phyloP scores from a whole-genome alignment of 1,139 yeast genomes.

The Scheffersomyces parashehatae region DNA sequence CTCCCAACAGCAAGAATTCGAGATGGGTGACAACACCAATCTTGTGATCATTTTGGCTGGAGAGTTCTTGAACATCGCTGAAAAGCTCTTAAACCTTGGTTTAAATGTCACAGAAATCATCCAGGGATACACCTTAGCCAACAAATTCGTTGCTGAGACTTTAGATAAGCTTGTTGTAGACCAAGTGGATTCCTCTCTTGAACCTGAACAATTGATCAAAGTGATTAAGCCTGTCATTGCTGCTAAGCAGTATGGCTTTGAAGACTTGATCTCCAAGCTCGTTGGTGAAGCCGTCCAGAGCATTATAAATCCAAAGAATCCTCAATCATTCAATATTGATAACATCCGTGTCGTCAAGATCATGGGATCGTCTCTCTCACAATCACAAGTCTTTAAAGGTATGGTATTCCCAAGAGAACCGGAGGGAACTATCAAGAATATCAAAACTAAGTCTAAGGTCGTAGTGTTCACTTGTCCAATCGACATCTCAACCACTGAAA shows the following conservation, averaged over 20 bases:
- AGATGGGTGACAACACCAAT: constrained; percentile 57
- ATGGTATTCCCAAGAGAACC: constrained; percentile 99
- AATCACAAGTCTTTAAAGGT: constrained; percentile 85
- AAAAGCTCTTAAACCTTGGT: constrained; percentile 80
- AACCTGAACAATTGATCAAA: constrained; percentile 61
- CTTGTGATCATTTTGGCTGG: constrained; percentile 73
- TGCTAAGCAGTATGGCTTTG: constrained; percentile 91
- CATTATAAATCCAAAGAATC: constrained; percentile 68
- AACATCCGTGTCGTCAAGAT: constrained; percentile 92
- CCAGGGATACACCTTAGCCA: constrained; percentile 87
- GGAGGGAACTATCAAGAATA: constrained; percentile 79
- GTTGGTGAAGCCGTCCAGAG: constrained; percentile 86
- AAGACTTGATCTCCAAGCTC: constrained; percentile 70
- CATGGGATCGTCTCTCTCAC: constrained; percentile 82
- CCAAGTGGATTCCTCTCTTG: constrained; percentile 57
- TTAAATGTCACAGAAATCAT: constrained; percentile 86
- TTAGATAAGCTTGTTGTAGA: constrained; percentile 69
- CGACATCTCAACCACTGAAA: constrained; percentile 92
- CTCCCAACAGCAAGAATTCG: constrained; percentile 92
- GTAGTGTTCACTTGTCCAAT: constrained; percentile 93
- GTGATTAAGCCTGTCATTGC: constrained; percentile 86
- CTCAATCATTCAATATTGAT: constrained; percentile 69
- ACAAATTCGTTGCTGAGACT: constrained; percentile 66
- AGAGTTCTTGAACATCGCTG: constrained; percentile 80
- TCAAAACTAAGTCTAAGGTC: constrained; percentile 66